A percentile compares a stretch with the other conserved stretches of the same genome.
Conservation (phyloP, 345 rosid species). For the Rhodamnia argentea region DNA sequence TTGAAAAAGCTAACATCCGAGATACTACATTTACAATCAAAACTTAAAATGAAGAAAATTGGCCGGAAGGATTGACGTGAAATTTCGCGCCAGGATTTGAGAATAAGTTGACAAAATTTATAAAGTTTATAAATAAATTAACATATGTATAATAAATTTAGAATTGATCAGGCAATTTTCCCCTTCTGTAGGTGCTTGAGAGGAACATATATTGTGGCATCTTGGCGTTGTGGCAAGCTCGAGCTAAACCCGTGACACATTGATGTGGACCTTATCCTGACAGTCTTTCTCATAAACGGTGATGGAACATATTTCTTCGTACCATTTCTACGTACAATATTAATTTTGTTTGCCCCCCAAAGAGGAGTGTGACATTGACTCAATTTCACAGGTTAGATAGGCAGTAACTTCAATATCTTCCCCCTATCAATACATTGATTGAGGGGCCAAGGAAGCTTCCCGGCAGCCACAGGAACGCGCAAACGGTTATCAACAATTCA, state of each 20-base stretch:
- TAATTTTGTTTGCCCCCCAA: neutral
- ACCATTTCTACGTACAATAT: neutral
- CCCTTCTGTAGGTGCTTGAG: neutral
- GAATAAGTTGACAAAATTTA: neutral
- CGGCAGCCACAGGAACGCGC: neutral
- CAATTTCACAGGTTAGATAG: neutral
- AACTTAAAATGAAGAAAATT: neutral
- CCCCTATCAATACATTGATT: neutral
- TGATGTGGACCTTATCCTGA: neutral
- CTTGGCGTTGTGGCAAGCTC: neutral
- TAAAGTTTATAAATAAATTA: neutral
- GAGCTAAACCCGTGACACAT: neutral
- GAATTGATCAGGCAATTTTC: neutral
- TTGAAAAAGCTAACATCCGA: neutral
- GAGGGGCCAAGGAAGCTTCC: neutral
- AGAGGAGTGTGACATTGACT: neutral
- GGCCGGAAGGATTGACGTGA: neutral
- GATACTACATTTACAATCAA: neutral
- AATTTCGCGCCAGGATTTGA: fast-evolving
- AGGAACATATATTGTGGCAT: neutral
- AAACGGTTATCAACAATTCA: neutral
- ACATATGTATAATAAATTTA: neutral
- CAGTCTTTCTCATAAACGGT: neutral
- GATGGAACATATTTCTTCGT: neutral
- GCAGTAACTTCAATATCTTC: neutral